Base-by-base conservation (phyloP, 1,284 basidiomycete species). In the Hemileia vastatrix region DNA sequence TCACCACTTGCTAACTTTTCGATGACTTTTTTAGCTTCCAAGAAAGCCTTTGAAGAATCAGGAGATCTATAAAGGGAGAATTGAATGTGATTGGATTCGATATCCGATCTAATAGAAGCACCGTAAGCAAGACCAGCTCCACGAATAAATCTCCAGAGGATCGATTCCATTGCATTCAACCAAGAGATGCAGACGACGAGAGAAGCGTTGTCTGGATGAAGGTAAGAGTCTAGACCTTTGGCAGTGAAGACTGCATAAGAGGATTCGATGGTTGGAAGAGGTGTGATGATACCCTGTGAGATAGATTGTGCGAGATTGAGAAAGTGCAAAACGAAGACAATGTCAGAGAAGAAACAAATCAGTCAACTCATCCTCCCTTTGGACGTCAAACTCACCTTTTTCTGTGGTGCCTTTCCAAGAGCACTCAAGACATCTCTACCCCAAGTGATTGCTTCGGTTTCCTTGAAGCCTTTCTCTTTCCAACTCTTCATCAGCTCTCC, bases 81-180 rank as follows among this genome's bases (percentile, higher is more conserved):
- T 32, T 18, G 31, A 31, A 94, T 79, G n/a, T 90, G 77, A 4
- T 91, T 90, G 36, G 86, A 81, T 77, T 98, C 94, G 47, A 85
- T 78, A 72, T 95, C 90, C 21, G 86, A 77, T 1, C 81, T 80
- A 54, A 92, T 83, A 68, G 84, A 84, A 19, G 92, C 90, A 13
- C 92, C 92, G 72, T 99, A 99, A 0, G 95, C 95, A 49, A 96
- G 78, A 15, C 93, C 93, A 57, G 88, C 86, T 2, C 93, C 93
- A 62, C 92, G 85, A 67, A 96, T 90, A 64, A 61, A 64, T 62
- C 66, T 78, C 94, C 95, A 98, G 63, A n/a, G 98, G 83, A 76
- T 87, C 67, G 88, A 88, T 78, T 98, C 95, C 54, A 92, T 86
- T 2, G 91, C 94, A 69, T 96, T 96, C 53, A 99, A 79, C 3